phyloP scores from a whole-genome alignment of 805 yeast species.

The Lipomyces chichibuensis region DNA sequence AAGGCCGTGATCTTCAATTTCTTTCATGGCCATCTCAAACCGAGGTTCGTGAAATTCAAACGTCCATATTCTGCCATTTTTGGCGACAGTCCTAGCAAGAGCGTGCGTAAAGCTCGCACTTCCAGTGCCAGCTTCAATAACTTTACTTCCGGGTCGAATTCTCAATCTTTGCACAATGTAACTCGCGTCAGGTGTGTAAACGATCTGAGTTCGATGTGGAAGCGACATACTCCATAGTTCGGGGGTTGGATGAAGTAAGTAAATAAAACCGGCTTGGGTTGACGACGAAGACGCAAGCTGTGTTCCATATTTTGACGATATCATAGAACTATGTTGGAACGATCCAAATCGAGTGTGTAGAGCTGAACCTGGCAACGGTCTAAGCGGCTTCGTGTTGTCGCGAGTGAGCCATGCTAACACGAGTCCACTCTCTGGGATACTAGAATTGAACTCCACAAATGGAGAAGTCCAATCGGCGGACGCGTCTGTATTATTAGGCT shows the following conservation, averaged over 20 bases:
- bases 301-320: constrained; percentile 79
- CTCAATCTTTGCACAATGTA: constrained; percentile 82
- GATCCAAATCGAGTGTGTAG: constrained; percentile 87
- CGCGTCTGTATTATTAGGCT: background rate
- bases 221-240: constrained; percentile 95
- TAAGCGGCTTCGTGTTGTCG: constrained; percentile 74
- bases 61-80: constrained; percentile 68
- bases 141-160: constrained; percentile 71
- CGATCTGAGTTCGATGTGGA: constrained; percentile 97
- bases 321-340: constrained; percentile 81
- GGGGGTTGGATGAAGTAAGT: constrained; percentile 86
- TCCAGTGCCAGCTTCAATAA: constrained; percentile 98
- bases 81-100: constrained; percentile 74
- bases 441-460: constrained; percentile 62
- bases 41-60: constrained; percentile 91
- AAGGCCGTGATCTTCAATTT: constrained; percentile 74
- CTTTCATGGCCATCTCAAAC: constrained; percentile 73
- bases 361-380: constrained; percentile 44
- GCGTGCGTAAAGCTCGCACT: constrained; percentile 95
- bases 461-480: constrained; percentile 44
- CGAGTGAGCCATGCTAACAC: constrained; percentile 86
- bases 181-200: constrained; percentile 92
- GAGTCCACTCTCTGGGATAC: constrained; percentile 82
- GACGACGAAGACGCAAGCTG: constrained; percentile 68
- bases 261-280: constrained; percentile 81